Conservation (phyloP, 2,329 filamentous ascomycete species). For the Colletotrichum horii region DNA sequence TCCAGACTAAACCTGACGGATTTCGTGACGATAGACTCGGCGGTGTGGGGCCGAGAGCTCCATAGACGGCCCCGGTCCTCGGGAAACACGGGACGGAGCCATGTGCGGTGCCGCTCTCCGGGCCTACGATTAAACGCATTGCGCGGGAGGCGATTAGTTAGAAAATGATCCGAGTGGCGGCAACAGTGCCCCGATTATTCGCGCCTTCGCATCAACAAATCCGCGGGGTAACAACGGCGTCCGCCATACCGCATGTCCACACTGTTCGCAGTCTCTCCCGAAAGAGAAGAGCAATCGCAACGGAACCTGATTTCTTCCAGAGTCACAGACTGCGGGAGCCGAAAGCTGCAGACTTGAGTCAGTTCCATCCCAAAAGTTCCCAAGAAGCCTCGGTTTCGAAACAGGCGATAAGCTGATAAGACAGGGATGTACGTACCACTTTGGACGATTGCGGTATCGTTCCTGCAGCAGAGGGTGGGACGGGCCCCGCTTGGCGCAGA, state of each 20-base stretch:
- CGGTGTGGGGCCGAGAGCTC: neutral
- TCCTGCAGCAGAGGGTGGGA: neutral
- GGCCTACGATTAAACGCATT: neutral
- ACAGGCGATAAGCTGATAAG: neutral
- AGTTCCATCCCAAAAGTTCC: neutral
- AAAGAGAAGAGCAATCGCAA: neutral
- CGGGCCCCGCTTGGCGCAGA: slow-evolving; percentile 12
- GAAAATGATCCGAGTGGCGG: neutral
- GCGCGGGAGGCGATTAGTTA: neutral
- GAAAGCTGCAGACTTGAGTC: neutral
- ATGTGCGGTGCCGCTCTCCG: neutral
- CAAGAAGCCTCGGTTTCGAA: neutral
- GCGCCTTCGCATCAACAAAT: neutral
- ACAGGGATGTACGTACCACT: neutral
- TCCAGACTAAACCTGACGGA: neutral
- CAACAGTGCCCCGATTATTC: neutral
- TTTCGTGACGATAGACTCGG: neutral
- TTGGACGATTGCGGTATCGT: neutral
- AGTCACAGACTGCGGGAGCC: neutral
- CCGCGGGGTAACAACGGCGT: neutral
- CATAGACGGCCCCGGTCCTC: neutral
- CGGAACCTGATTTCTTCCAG: neutral
- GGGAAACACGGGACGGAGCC: neutral
- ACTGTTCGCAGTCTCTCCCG: neutral
- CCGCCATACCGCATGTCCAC: neutral